Evolutionary conservation across 495 filamentous ascomycete genomes (phyloP).

Genomic region (Penicillium atrosanguineum): DNA sequence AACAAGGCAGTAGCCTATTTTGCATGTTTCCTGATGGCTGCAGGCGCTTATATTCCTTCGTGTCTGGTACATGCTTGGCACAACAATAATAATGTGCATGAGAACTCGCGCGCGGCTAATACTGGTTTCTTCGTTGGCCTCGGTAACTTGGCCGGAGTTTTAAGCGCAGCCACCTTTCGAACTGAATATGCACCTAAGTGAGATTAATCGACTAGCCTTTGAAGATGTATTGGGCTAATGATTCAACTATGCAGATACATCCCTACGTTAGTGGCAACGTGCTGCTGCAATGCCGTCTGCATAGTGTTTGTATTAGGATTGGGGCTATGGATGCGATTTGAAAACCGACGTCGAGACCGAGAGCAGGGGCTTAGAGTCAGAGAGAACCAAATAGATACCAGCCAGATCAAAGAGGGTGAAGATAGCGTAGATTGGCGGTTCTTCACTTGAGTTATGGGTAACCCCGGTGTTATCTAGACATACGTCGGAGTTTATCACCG

Average conservation of each 20-base stretch:
- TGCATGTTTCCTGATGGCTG: conserved; percentile 72
- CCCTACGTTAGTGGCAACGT: conserved; percentile 66
- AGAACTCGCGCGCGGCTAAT: conserved; percentile 49
- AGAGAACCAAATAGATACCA: conserved; percentile 59
- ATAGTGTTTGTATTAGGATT: conserved; percentile 52
- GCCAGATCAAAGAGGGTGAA: conserved; percentile 59
- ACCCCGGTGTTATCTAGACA: neutral
- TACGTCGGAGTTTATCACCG: too few relatives aligned
- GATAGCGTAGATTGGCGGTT: conserved; percentile 60
- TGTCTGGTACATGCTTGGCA: conserved; percentile 55
- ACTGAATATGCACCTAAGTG: conserved; percentile 63
- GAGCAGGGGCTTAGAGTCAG: conserved; percentile 55
- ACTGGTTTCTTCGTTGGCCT: conserved; percentile 54
- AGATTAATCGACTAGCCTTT: neutral
- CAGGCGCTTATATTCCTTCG: conserved; percentile 44
- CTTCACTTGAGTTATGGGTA: conserved; percentile 41
- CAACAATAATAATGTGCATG: conserved; percentile 72
- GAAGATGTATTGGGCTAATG: neutral
- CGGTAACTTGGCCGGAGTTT: conserved; percentile 69
- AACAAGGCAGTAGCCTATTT: conserved; percentile 66
- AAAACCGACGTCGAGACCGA: conserved; percentile 60
- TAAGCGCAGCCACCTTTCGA: conserved; percentile 68
- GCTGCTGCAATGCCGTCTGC: conserved; percentile 64
- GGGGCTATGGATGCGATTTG: conserved; percentile 62
- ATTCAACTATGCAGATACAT: conserved; percentile 45